Base-by-base conservation (phyloP, 352 stramenopile species). In the Elongisporangium prolatum region DNA sequence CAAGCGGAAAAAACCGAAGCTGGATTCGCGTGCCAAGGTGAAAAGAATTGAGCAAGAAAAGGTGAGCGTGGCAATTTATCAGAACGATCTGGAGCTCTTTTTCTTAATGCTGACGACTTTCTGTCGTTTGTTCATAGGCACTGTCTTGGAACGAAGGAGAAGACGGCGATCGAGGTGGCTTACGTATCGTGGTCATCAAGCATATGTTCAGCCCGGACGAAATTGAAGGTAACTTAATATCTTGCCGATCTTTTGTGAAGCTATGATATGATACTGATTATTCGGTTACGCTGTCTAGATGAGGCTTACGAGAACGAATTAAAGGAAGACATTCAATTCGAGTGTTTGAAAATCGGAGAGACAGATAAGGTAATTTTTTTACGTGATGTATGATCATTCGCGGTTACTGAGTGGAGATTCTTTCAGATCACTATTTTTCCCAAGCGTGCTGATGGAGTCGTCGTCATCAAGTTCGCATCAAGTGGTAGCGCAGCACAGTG, bases 111-210 rank as follows among this genome's bases (percentile, higher is more conserved):
- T 44, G 10, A 44, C 11, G 18, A 21, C 54, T 53, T 70, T n/a
- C n/a, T 50, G 61, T 85, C 37, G 75, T 79, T 1, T 61, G 76
- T 17, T 20, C 81, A 64, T 75, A 97, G 79, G 95, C 95, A 6
- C 69, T 98, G 53, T 97, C 94, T 28, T 98, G 96, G 94, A 97
- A 98, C 55, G 90, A 93, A 70, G 95, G 97, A 50, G 95, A 98
- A 72, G 84, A 96, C 38, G 89, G 86, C 22, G 86, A 98, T 25
- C 80, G 89, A 17, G 80, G 91, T 18, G 96, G 93, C 8, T 70
- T 99, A 21, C 84, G 93, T 5, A 99, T 99, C 68, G 89, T 99
- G 34, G 94, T 99, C 25, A 80, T 99, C 25, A 97, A 98, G 76
- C 87, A 98, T 78, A 92, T 98, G 84, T 98, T 99, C 69, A 85